These are phyloP conservation scores for Leccinum olivaceopallidum DNA, from an alignment of 768 basidiomycete species.

Conservation along the genomic window DNA sequence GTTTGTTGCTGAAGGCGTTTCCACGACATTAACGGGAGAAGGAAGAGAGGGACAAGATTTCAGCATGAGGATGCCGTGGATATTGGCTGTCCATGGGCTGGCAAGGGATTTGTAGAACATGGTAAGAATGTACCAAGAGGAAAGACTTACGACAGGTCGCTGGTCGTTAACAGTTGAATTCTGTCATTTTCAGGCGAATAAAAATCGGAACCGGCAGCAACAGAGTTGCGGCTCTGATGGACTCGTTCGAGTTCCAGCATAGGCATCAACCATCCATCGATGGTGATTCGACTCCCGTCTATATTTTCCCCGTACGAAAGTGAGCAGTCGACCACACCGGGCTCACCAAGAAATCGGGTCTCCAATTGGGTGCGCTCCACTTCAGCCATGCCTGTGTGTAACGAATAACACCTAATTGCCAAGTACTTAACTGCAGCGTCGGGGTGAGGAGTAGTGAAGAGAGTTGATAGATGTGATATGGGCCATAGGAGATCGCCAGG, in stretches of 20 bases:
- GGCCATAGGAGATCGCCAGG: constrained; percentile 66
- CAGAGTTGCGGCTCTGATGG: constrained; percentile 45
- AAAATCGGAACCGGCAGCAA: constrained; percentile 48
- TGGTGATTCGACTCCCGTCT: constrained; percentile 43
- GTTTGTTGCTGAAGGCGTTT: constrained; percentile 58
- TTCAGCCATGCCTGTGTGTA: constrained; percentile 79
- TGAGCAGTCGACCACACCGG: constrained; percentile 58
- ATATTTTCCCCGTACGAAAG: constrained; percentile 54
- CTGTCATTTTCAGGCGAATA: constrained; percentile 41
- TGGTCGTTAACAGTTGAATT: constrained; percentile 37
- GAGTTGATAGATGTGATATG: constrained; percentile 38
- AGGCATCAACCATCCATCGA: constrained; percentile 86
- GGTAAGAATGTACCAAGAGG: not conserved
- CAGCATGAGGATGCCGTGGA: constrained; percentile 69
- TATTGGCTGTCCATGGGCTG: constrained; percentile 58
- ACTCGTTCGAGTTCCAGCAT: constrained; percentile 66
- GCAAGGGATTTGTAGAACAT: constrained; percentile 15
- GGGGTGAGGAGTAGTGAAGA: constrained; percentile 53
- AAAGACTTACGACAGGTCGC: constrained; percentile 55
- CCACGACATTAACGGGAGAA: constrained; percentile 47
- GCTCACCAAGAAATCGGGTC: constrained; percentile 56
- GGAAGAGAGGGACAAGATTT: constrained; percentile 39
- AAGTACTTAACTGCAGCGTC: constrained; percentile 67
- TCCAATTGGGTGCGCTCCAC: constrained; percentile 70
- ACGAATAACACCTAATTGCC: constrained; percentile 75